Percentiles rank a stretch among this genome's conserved stretches.
Evolutionary conservation across 805 yeast genomes (phyloP).

Genomic region (Metschnikowia noctiluminum): DNA sequence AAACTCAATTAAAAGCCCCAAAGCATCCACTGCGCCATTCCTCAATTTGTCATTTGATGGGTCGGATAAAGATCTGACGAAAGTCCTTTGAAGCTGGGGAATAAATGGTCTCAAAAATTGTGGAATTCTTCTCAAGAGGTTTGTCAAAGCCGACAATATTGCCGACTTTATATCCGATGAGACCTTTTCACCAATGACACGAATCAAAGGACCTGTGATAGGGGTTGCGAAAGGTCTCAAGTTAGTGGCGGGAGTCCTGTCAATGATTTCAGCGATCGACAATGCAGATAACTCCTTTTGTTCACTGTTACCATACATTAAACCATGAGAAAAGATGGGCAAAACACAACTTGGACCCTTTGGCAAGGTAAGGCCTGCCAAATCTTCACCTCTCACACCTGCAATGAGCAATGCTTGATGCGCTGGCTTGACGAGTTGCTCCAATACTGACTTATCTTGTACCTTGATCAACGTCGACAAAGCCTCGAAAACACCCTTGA

Average conservation of each 20-base stretch:
- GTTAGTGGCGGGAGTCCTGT: slow-evolving; percentile 77
- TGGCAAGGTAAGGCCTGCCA: slow-evolving; percentile 72
- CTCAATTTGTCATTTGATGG: slow-evolving; percentile 68
- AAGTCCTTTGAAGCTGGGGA: slow-evolving; percentile 96
- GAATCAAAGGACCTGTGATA: slow-evolving; percentile 95
- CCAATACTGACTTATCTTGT: slow-evolving; percentile 74
- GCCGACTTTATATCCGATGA: slow-evolving; percentile 90
- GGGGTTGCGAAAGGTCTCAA: slow-evolving; percentile 87
- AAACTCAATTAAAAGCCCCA: slow-evolving; percentile 81
- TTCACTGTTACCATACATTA: slow-evolving; percentile 85
- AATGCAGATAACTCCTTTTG: slow-evolving; percentile 84
- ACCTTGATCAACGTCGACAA: slow-evolving; percentile 63
- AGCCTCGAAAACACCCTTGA: slow-evolving; percentile 61
- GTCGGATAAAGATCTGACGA: slow-evolving; percentile 87
- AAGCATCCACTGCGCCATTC: slow-evolving; percentile 81
- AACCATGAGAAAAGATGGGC: slow-evolving; percentile 91
- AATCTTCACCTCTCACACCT: slow-evolving; percentile 59
- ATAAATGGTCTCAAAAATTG: slow-evolving; percentile 90
- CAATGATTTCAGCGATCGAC: slow-evolving; percentile 84
- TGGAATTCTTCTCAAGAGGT: slow-evolving; percentile 77
- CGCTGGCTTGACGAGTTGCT: slow-evolving; percentile 76
- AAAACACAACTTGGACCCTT: slow-evolving; percentile 84
- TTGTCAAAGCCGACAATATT: slow-evolving; percentile 80
- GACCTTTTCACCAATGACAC: slow-evolving; percentile 96
- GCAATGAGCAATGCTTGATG: slow-evolving; percentile 65